phyloP scores from a whole-genome alignment of 306 rosid species.

The Luffa acutangula region DNA sequence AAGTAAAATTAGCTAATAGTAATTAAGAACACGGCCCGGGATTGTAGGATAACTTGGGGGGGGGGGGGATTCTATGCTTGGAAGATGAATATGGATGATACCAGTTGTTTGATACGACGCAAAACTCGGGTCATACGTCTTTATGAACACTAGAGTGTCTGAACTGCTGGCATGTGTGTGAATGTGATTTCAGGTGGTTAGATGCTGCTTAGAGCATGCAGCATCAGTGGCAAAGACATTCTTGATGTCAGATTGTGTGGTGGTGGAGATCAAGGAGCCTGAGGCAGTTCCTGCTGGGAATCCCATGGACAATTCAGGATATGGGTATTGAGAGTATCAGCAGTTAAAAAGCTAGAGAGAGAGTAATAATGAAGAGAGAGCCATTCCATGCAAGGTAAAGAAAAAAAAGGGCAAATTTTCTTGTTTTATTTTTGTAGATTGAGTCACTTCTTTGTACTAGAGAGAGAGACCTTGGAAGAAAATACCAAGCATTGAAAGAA shows the following conservation, averaged over 20 bases:
- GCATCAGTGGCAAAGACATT: constrained; percentile 94
- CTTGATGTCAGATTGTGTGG: constrained; percentile 97
- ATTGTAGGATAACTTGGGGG: too few species aligned
- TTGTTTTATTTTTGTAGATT: background rate
- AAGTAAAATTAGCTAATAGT: too few species aligned
- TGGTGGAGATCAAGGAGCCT: constrained; percentile 97
- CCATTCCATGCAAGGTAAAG: background rate
- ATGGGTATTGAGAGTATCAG: constrained; percentile 3
- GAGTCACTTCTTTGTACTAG: background rate
- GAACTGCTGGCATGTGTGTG: background rate
- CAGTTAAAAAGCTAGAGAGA: background rate
- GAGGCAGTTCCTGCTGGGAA: constrained; percentile 59
- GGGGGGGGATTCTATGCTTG: too few species aligned
- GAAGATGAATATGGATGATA: background rate
- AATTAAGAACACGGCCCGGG: too few species aligned
- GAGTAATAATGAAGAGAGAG: background rate
- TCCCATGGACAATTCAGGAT: constrained; percentile 95
- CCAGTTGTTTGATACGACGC: background rate
- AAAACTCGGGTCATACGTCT: background rate
- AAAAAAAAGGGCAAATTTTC: background rate
- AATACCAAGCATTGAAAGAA: background rate
- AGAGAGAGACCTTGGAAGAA: background rate
- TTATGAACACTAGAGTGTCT: background rate
- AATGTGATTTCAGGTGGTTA: constrained; percentile 52
- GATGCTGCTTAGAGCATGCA: constrained; percentile 99